phyloP scores from a whole-genome alignment of 2,329 filamentous ascomycete species.

The Clonostachys chloroleuca region DNA sequence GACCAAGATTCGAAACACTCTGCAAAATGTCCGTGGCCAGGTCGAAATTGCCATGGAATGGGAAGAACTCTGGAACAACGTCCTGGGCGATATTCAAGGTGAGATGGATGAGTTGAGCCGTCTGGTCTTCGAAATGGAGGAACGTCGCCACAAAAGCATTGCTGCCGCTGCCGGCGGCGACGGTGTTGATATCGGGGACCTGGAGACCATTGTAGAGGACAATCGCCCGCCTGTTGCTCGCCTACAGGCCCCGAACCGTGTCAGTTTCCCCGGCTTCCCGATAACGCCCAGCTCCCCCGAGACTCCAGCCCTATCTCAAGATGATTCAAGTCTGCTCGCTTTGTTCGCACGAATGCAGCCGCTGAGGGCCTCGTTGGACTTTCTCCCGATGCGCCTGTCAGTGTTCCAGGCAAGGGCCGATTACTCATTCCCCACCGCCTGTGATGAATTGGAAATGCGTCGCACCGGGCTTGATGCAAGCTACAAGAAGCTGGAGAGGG shows the following conservation, averaged over 20 bases:
- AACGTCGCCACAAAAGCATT: conserved; percentile 79
- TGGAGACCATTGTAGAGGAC: conserved; percentile 92
- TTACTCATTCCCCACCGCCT: conserved; percentile 80
- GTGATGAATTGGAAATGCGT: conserved; percentile 78
- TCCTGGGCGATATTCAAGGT: conserved; percentile 86
- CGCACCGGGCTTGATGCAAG: conserved; percentile 72
- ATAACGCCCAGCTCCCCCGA: conserved; percentile 51
- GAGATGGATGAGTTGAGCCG: conserved; percentile 77
- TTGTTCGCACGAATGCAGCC: conserved; percentile 96
- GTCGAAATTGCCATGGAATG: conserved; percentile 98
- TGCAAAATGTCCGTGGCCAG: conserved; percentile 79
- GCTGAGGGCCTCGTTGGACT: conserved; percentile 86
- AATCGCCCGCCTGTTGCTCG: conserved; percentile 53
- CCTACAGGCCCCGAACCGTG: conserved; percentile 55
- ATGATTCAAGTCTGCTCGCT: conserved; percentile 83
- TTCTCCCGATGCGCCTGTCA: conserved; percentile 88
- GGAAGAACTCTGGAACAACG: conserved; percentile 94
- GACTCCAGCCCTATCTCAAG: conserved; percentile 59
- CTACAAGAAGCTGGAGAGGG: conserved; percentile 83
- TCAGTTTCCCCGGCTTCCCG: conserved; percentile 64
- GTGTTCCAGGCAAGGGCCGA: conserved; percentile 79
- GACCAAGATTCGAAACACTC: conserved; percentile 71
- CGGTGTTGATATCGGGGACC: conserved; percentile 75
- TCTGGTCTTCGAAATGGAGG: conserved; percentile 96
- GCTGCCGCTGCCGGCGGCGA: conserved; percentile 58